Base-by-base conservation (phyloP, 106 monocot species). In the Dendrobium catenatum region DNA sequence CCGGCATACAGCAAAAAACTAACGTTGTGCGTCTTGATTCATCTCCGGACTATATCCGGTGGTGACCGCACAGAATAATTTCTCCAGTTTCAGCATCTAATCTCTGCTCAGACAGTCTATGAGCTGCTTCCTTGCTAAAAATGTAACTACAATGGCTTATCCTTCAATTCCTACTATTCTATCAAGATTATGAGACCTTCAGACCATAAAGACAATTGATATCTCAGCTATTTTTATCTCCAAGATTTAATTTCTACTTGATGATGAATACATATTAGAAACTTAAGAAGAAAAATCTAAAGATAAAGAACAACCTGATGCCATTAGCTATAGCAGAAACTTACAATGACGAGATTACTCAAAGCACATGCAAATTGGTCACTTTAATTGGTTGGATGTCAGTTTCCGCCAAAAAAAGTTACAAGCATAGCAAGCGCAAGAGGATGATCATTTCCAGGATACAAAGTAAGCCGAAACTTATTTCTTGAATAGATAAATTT, bases 381-480 rank as follows among this genome's bases (percentile, higher is more conserved):
- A 44, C 27, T 76, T 76, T 76, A 49, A 51, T 51, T 27, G 49
- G 49, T 49, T 4, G 0, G 48, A 9, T 9, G 26, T 80, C 41
- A 72, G 48, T 82, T 80, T 61, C 75, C 72, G 13, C 81, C 73
- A 55, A 87, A 87, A 80, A 90, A 96, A 4, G 83, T 84, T 16
- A 83, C 68, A 77, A 96, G 84, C 90, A 96, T 85, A 58, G 90
- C 85, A 10, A 90, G 58, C 40, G 89, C 78, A 44, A 96, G 77
- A 81, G 85, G 82, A 81, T 85, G 87, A 79, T 96, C 94, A 61
- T 82, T 86, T 82, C 89, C 92, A 70, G 96, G 96, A 81, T 89
- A 96, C n/a, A 96, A 79, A 18, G 96, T 96, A 27, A 96, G 85
- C 27, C 90, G 85, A 76, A 96, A 96, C 61, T 90, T 96, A 26